These are phyloP conservation scores for Yamadazyma friedrichii DNA, from an alignment of 1,139 yeast genomes.

Conservation along the genomic window DNA sequence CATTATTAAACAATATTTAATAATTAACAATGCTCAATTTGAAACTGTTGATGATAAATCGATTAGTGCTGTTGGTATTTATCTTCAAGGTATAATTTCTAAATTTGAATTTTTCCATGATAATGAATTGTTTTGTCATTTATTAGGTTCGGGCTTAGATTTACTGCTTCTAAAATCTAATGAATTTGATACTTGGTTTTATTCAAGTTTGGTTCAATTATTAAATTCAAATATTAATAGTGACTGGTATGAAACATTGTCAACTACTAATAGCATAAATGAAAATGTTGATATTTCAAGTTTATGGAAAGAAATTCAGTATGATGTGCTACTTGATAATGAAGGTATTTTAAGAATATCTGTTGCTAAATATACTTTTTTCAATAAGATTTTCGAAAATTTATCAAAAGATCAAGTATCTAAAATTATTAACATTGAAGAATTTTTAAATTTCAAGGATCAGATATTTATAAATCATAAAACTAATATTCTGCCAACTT, in stretches of 20 bases:
- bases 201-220: conserved; percentile 1
- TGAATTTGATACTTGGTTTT: conserved; percentile 5
- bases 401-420: not conserved
- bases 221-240: conserved; percentile 5
- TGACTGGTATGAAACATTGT: conserved; percentile 10
- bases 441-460: conserved; percentile 18
- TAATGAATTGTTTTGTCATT: conserved; percentile 7
- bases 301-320: conserved; percentile 21
- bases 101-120: conserved; percentile 5
- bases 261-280: conserved; percentile 1
- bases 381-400: conserved; percentile 23
- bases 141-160: conserved; percentile 13
- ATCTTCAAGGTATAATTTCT: conserved; percentile 7
- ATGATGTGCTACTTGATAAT: conserved; percentile 26
- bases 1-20: conserved; percentile 20
- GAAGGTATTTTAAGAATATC: conserved; percentile 25
- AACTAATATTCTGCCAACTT: conserved; percentile 24
- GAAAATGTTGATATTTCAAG: conserved; percentile 8
- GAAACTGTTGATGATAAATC: conserved; percentile 5
- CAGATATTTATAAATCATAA: conserved; percentile 23
- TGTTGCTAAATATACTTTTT: conserved; percentile 32
- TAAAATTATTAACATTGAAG: conserved; percentile 6
- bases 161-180: conserved; percentile 1
- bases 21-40: conserved; percentile 5
- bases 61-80: conserved; percentile 8